Evolutionary conservation across 2,329 filamentous ascomycete genomes (phyloP).

Genomic region (Sarocladium oryzae): DNA sequence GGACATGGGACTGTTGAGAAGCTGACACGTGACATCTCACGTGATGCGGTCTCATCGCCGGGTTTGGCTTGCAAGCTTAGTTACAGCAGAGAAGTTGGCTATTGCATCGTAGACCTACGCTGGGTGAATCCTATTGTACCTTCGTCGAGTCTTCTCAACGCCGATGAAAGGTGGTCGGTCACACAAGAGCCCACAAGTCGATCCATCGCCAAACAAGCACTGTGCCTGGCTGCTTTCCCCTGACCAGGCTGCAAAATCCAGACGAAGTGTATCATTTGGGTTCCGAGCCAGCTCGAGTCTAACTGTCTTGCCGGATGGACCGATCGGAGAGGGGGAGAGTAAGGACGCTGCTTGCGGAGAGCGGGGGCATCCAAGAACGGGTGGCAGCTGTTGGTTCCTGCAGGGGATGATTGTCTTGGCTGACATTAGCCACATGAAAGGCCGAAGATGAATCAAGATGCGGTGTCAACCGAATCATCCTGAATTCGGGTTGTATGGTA

Average conservation of each 20-base stretch:
- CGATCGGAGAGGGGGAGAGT: background rate
- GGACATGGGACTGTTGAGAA: too few species aligned
- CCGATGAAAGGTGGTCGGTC: too few species aligned
- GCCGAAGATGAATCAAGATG: background rate
- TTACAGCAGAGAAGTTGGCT: too few species aligned
- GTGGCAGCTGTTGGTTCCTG: background rate
- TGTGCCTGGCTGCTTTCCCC: constrained; percentile 1
- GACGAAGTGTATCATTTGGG: background rate
- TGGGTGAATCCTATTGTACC: too few species aligned
- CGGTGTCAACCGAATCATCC: background rate
- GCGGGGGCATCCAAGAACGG: constrained; percentile 3
- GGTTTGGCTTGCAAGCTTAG: too few species aligned
- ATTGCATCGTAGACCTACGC: too few species aligned
- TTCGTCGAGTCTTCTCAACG: too few species aligned
- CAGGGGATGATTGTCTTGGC: constrained; percentile 2
- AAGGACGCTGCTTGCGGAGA: constrained; percentile 6
- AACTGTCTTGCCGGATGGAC: constrained; percentile 1
- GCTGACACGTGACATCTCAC: too few species aligned
- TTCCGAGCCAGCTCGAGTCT: constrained; percentile 2
- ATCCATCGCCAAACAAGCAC: background rate
- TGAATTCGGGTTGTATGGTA: too few species aligned
- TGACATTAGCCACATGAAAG: background rate
- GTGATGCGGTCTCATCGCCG: too few species aligned
- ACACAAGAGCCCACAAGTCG: background rate
- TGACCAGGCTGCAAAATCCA: background rate